These are phyloP conservation scores for Penicillium sp. DNA, from an alignment of 2,329 filamentous ascomycete species.

Conservation along the genomic window DNA sequence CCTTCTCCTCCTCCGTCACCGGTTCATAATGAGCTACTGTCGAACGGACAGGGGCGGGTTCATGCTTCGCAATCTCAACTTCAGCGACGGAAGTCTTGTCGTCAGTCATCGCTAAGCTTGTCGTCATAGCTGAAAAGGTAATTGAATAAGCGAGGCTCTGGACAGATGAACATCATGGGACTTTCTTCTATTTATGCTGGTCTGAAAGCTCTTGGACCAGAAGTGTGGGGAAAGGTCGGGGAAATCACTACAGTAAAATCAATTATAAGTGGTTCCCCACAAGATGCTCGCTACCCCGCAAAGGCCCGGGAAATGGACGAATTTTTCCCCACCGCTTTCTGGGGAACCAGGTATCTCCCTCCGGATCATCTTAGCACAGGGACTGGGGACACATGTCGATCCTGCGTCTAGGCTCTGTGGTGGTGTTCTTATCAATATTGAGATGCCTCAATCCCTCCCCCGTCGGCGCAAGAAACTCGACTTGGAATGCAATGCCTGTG, in stretches of 20 bases:
- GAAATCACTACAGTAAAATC: neutral
- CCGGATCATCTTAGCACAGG: neutral
- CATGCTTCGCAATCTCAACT: slow-evolving; percentile 1
- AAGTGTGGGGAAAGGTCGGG: slow-evolving; percentile 2
- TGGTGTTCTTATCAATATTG: neutral
- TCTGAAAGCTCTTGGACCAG: neutral
- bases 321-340: slow-evolving; percentile 1
- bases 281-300: neutral
- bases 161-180: neutral
- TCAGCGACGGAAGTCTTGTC: slow-evolving; percentile 1
- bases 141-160: neutral
- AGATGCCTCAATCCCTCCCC: neutral
- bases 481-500: slow-evolving; percentile 1
- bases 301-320: neutral
- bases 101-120: neutral
- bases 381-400: neutral
- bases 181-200: slow-evolving; percentile 1
- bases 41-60: neutral
- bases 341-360: neutral
- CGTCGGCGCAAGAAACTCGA: slow-evolving; percentile 2
- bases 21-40: slow-evolving; percentile 1
- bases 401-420: neutral
- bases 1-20: neutral
- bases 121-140: slow-evolving; percentile 1
- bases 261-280: neutral